These are phyloP conservation scores for Podospora conica DNA, from an alignment of 495 filamentous ascomycete species.

Conservation along the genomic window DNA sequence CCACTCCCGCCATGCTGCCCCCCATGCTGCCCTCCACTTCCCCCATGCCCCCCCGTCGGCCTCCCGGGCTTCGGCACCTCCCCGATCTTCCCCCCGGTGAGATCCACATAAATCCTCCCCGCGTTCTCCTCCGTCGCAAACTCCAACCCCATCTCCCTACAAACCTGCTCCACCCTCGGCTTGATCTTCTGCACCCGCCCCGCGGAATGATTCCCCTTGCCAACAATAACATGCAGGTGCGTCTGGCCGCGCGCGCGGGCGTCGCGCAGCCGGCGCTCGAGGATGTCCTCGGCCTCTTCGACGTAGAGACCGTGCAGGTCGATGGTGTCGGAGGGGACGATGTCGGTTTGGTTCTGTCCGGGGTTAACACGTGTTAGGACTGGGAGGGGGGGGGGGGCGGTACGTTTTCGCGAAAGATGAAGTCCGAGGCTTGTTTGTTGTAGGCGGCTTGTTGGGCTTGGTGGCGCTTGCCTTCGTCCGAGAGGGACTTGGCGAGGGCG, in stretches of 20 bases:
- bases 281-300: conserved; percentile 85
- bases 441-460: conserved; percentile 70
- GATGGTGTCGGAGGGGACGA: conserved; percentile 73
- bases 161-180: conserved; percentile 81
- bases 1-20: conserved; percentile 29
- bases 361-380: neutral
- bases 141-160: conserved; percentile 71
- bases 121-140: conserved; percentile 81
- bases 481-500: conserved; percentile 69
- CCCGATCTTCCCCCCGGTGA: conserved; percentile 20
- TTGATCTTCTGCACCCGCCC: conserved; percentile 84
- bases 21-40: conserved; percentile 23
- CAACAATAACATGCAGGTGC: conserved; percentile 74
- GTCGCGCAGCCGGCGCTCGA: conserved; percentile 73
- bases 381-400: too few relatives aligned
- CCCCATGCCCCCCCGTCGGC: conserved; percentile 14
- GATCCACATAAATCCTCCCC: conserved; percentile 63
- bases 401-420: conserved; percentile 82
- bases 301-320: conserved; percentile 93
- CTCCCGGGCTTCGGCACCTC: conserved; percentile 32
- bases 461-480: conserved; percentile 78
- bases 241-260: conserved; percentile 63
- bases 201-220: conserved; percentile 82
- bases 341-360: conserved; percentile 57
- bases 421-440: conserved; percentile 85